Base-by-base conservation (phyloP, 2,329 filamentous ascomycete species). In the Curvularia lunata region DNA sequence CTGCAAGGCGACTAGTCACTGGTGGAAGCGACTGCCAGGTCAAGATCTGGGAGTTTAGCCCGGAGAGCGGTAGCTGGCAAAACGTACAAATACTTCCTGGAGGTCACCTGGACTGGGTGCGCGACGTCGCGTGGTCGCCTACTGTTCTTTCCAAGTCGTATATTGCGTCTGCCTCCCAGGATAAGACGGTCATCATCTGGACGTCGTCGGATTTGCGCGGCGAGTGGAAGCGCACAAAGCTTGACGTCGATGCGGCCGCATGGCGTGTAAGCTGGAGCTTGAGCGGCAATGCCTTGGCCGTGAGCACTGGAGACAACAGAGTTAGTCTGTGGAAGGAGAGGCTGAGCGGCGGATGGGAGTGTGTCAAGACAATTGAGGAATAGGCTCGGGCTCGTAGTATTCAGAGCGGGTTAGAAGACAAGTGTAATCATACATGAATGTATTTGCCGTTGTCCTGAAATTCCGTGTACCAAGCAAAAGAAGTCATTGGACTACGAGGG, bases 271-370 rank as follows among this genome's bases (percentile, higher is more conserved):
- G 92, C 83, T 99, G 95, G 95, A 97, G 92, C 70, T 83, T 98
- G 74, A 97, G 92, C 77, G 95, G 95, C 51, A 99, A 99, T 76
- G 93, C 98, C 19, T 83, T 99, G 69, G 95, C 95, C 9, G 92
- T 97, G 62, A 95, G 91, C 74, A 92, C 92, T 38, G 91, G 90
- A 25, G 94, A 99, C 80, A 99, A 99, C 83, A 93, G 96, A 81
- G 93, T 99, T 54, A 96, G 90, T 52, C 79, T 99, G 77, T 99
- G 94, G 94, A 99, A 98, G 85, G 95, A 99, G 85, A 96, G 96
- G 76, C 82, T 99, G 69, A 91, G 90, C 76, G 95, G 95, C 54
- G 91, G 96, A 75, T 99, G 95, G 95, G 93, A 98, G 80, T 91
- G 91, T 72, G 91, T 98, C 66, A 97, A 97, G 86, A 92, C 91